Conservation (phyloP, 2,329 filamentous ascomycete species). For the Diaporthe sp. region DNA sequence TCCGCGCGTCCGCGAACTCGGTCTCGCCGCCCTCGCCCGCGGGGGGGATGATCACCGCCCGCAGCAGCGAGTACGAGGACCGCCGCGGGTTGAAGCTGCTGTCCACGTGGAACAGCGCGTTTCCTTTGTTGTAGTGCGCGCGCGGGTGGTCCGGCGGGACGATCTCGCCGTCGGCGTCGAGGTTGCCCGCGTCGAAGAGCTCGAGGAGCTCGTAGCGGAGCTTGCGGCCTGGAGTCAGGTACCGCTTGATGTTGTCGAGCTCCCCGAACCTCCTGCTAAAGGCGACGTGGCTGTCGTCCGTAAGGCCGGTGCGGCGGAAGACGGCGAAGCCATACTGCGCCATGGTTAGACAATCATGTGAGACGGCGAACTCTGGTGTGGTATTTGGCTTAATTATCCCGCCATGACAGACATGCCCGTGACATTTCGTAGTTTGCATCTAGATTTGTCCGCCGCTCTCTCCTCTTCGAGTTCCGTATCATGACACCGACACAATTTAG, state of each 20-base stretch:
- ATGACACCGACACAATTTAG: background rate
- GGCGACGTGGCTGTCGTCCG: slow-evolving; percentile 64
- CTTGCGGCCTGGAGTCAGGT: slow-evolving; percentile 60
- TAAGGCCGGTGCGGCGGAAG: slow-evolving; percentile 64
- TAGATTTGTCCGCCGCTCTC: background rate
- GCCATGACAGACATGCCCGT: background rate
- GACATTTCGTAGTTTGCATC: background rate
- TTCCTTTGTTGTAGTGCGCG: slow-evolving; percentile 59
- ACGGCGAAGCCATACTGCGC: slow-evolving; percentile 60
- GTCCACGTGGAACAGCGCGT: slow-evolving; percentile 68
- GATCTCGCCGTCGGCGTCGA: slow-evolving; percentile 61
- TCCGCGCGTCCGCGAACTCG: slow-evolving; percentile 66
- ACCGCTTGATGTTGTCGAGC: slow-evolving; percentile 68
- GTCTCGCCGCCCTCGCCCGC: slow-evolving; percentile 63
- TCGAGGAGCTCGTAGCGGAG: slow-evolving; percentile 63
- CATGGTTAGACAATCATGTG: background rate
- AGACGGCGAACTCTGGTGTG: background rate
- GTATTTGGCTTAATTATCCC: background rate
- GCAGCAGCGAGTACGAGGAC: slow-evolving; percentile 65
- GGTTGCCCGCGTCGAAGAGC: slow-evolving; percentile 71
- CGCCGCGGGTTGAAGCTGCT: slow-evolving; percentile 69
- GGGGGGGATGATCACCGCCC: slow-evolving; percentile 64
- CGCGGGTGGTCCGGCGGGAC: slow-evolving; percentile 58
- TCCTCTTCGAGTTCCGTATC: too few species aligned
- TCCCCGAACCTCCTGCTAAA: slow-evolving; percentile 67